Evolutionary conservation across 495 filamentous ascomycete genomes (phyloP), one percentile per base, ranked within the genome.

Genomic region (Trichoderma gamsii): DNA sequence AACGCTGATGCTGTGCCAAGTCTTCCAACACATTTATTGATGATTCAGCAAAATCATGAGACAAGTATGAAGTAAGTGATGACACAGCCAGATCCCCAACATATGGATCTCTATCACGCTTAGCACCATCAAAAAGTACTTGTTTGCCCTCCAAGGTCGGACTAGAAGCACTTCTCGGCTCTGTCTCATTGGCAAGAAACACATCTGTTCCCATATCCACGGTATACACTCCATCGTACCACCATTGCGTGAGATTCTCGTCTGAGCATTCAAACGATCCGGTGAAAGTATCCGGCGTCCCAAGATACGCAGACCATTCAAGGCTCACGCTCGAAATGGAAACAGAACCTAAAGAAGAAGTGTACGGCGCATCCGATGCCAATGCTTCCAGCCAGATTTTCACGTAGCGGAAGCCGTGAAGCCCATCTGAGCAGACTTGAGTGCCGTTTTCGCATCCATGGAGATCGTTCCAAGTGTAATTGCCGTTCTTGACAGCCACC

Each of bases 201-300:
- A 68, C 70, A 59, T 77, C 77, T 2, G 76, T 83, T 66, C 71
- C 71, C 72, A 82, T 75, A 61, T 83, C 81, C 16, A 75, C 76
- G 2, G 81, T 83, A 66, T 83, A 82, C 6, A 79, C 78, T 16
- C 74, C 78, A 71, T 82, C 78, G 66, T 76, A 83, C 79, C 79
- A 83, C 76, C 76, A 83, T 70, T 82, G 79, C 49, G 78, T 83
- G 5, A 83, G 70, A 11, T 80, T 67, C 7, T 74, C 69, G 64
- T 83, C 80, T 12, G 79, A 82, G 25, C 79, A 79, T 66, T 82
- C 76, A 65, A 83, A 81, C 77, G 77, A 82, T 29, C 81, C 81
- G 16, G 74, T 78, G 65, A 78, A 83, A 0, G 79, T 78, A 63
- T 79, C 77, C 0, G 78, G 73, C 0, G 79, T 81, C 29, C 81